phyloP scores from a whole-genome alignment of 371 early-diverging fungal species.

The Spiromyces aspiralis region DNA sequence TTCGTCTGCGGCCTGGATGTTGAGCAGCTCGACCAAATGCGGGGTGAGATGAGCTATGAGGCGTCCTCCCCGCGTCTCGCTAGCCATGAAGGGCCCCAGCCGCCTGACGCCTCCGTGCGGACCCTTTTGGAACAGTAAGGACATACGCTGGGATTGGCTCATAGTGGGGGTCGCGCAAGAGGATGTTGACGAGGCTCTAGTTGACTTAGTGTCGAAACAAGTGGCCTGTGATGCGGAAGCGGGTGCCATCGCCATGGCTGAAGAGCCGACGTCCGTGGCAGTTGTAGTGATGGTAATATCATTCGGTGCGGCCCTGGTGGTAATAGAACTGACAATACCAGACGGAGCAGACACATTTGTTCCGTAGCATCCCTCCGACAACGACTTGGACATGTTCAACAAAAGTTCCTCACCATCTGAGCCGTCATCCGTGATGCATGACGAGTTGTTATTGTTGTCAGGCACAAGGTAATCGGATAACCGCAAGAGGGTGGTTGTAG shows the following conservation, averaged over 20 bases:
- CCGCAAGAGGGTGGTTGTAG: background rate
- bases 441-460: too few species aligned
- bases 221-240: too few species aligned
- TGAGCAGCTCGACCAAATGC: slow-evolving; percentile 22
- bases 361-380: too few species aligned
- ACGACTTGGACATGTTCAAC: too few species aligned
- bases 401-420: background rate
- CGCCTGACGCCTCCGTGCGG: slow-evolving; percentile 24
- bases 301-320: too few species aligned
- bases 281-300: too few species aligned
- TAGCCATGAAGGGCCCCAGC: slow-evolving; percentile 17
- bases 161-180: slow-evolving; percentile 3
- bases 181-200: slow-evolving; percentile 18
- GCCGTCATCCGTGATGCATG: too few species aligned
- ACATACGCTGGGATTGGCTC: slow-evolving; percentile 21
- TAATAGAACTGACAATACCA: background rate
- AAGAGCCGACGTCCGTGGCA: too few species aligned
- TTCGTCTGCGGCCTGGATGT: slow-evolving; percentile 18
- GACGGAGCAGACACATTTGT: background rate
- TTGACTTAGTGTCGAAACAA: too few species aligned
- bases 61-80: slow-evolving; percentile 15
- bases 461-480: background rate
- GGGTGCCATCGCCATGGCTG: too few species aligned
- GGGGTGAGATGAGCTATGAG: slow-evolving; percentile 15
- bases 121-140: slow-evolving; percentile 19